These are phyloP conservation scores for Solanum hybrid DNA, from an alignment of 305 asterid genomes.

Conservation along the genomic window DNA sequence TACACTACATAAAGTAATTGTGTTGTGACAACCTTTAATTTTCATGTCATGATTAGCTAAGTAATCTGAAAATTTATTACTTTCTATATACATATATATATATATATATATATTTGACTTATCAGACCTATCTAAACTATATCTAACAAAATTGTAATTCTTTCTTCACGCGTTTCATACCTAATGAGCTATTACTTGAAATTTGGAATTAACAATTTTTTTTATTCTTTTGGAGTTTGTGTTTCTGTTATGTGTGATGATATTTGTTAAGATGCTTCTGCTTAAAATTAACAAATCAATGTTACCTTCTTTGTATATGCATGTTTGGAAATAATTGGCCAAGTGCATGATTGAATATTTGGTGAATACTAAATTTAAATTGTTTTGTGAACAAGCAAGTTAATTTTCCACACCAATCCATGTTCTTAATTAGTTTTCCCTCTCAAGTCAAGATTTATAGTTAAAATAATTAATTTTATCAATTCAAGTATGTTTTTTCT, in stretches of 20 bases:
- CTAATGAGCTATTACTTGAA: background rate
- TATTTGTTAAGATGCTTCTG: background rate
- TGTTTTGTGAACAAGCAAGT: background rate
- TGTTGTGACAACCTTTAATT: background rate
- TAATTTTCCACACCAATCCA: background rate
- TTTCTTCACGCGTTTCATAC: background rate
- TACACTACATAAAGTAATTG: background rate
- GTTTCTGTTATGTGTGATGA: background rate
- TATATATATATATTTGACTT: no score
- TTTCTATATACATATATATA: no score
- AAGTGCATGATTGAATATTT: background rate
- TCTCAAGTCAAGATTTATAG: no score
- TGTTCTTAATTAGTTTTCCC: no score
- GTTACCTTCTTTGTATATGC: background rate
- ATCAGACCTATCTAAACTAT: background rate
- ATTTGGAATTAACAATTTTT: no score
- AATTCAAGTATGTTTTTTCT: no score
- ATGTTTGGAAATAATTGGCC: background rate
- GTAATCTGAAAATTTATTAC: no score
- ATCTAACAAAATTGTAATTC: background rate
- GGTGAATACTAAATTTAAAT: background rate
- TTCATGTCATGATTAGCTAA: background rate
- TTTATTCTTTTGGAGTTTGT: background rate
- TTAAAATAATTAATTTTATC: no score
- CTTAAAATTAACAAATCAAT: background rate